phyloP scores from a whole-genome alignment of 345 rosid genomes.

The Barbarea vulgaris region DNA sequence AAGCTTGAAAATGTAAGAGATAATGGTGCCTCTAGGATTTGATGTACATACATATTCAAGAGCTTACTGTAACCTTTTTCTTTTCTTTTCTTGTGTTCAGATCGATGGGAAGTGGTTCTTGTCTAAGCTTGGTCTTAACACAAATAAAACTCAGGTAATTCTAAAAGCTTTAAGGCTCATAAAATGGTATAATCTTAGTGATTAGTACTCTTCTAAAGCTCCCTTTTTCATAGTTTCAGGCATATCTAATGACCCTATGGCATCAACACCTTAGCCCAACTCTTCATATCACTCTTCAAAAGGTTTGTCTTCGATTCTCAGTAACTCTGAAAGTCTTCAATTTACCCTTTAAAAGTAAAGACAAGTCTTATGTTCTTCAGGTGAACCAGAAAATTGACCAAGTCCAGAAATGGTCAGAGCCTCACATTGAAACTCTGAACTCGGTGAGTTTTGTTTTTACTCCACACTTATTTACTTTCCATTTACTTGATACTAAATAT shows the following conservation, averaged over 20 bases:
- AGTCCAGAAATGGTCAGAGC: slow-evolving; percentile 41
- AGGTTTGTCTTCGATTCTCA: slow-evolving; percentile 38
- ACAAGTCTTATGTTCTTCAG: slow-evolving; percentile 12
- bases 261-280: slow-evolving; percentile 44
- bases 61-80: background rate
- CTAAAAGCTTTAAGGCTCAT: background rate
- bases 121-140: slow-evolving; percentile 38
- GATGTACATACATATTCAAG: background rate
- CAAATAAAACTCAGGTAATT: slow-evolving; percentile 42
- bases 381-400: slow-evolving; percentile 34
- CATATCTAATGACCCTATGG: slow-evolving; percentile 41
- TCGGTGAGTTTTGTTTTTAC: slow-evolving; percentile 40
- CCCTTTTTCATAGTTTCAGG: slow-evolving; percentile 30
- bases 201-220: background rate
- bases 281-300: slow-evolving; percentile 37
- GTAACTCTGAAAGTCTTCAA: background rate
- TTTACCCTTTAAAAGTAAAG: background rate
- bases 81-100: slow-evolving; percentile 18
- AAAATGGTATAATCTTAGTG: background rate
- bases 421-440: slow-evolving; percentile 39
- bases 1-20: slow-evolving; percentile 43
- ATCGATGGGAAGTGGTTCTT: slow-evolving; percentile 40
- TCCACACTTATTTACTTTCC: background rate
- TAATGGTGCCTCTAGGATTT: background rate
- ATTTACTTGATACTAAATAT: slow-evolving; percentile 3